Evolutionary conservation across 768 basidiomycete species (phyloP).

Genomic region (Clitopilus passeckerianus): DNA sequence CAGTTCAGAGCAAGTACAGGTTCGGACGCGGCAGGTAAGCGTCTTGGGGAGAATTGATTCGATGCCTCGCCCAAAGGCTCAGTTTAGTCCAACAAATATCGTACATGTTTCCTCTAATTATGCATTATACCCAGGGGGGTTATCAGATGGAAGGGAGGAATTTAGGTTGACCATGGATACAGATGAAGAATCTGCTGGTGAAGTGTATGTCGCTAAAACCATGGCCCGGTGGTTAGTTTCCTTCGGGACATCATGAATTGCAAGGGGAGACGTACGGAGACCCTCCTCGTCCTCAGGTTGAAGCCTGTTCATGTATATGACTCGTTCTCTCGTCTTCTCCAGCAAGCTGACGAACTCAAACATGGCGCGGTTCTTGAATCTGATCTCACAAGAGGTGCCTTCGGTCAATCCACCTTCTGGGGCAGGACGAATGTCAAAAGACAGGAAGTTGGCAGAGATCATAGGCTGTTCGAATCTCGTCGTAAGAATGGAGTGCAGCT

Average conservation of each 20-base stretch:
- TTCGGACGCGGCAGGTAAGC: too few relatives aligned
- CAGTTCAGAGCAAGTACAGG: too few relatives aligned
- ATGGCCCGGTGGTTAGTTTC: not conserved
- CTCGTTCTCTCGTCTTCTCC: constrained; percentile 74
- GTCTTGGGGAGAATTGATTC: too few relatives aligned
- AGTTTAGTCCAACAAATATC: too few relatives aligned
- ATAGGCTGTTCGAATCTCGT: constrained; percentile 75
- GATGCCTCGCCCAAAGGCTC: too few relatives aligned
- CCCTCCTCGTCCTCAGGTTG: constrained; percentile 52
- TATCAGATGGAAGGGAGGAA: constrained; percentile 33
- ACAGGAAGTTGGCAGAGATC: constrained; percentile 63
- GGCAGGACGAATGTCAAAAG: constrained; percentile 63
- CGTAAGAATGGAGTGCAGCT: constrained; percentile 57
- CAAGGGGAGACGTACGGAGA: constrained; percentile 43
- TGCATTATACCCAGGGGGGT: constrained; percentile 46
- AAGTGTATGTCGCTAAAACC: constrained; percentile 38
- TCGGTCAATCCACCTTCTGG: constrained; percentile 59
- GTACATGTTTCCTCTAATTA: constrained; percentile 9
- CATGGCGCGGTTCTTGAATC: constrained; percentile 63
- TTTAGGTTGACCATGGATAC: constrained; percentile 31
- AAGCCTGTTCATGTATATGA: constrained; percentile 71
- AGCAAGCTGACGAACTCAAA: constrained; percentile 69
- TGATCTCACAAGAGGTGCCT: constrained; percentile 62
- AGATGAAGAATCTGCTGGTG: constrained; percentile 38
- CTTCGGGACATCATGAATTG: not conserved